These are phyloP conservation scores for Pharnaceum exiguum DNA, from an alignment of 148 eudicot species.

Conservation along the genomic window DNA sequence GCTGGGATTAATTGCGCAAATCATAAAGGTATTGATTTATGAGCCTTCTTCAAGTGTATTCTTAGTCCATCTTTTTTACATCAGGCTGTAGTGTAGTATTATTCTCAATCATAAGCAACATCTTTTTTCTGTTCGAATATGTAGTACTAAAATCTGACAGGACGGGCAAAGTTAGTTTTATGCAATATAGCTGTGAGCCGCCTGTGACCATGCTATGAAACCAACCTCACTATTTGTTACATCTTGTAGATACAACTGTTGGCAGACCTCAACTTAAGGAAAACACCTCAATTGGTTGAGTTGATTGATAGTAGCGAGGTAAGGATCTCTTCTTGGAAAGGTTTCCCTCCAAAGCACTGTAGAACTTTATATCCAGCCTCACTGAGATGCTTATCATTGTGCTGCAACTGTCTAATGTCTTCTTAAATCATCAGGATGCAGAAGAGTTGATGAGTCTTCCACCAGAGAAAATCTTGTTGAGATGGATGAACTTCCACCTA, in stretches of 20 bases:
- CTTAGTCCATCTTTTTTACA: neutral
- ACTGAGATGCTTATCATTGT: neutral
- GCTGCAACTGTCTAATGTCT: neutral
- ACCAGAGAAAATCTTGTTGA: slow-evolving; percentile 86
- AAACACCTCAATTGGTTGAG: slow-evolving; percentile 94
- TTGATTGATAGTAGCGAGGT: slow-evolving; percentile 91
- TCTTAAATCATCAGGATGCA: slow-evolving; percentile 50
- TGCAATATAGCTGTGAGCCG: too few relatives aligned
- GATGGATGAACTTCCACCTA: slow-evolving; percentile 99
- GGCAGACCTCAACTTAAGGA: slow-evolving; percentile 95
- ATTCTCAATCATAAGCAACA: neutral
- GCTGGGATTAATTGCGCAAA: slow-evolving; percentile 93
- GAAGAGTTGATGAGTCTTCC: slow-evolving; percentile 96
- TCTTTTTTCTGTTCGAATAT: neutral
- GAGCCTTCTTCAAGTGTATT: slow-evolving; percentile 8
- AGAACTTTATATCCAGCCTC: neutral
- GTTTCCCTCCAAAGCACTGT: neutral
- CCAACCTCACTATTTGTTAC: neutral
- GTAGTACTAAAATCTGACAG: too few relatives aligned
- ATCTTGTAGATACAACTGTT: slow-evolving; percentile 78
- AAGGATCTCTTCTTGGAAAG: slow-evolving; percentile 11
- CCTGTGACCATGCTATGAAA: too few relatives aligned
- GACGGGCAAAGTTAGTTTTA: too few relatives aligned
- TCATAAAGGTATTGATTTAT: slow-evolving; percentile 64
- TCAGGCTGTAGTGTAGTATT: neutral